Percentiles rank a stretch among this genome's conserved stretches.
phyloP scores from a whole-genome alignment of 2,329 filamentous ascomycete species.

The Fusarium udum region DNA sequence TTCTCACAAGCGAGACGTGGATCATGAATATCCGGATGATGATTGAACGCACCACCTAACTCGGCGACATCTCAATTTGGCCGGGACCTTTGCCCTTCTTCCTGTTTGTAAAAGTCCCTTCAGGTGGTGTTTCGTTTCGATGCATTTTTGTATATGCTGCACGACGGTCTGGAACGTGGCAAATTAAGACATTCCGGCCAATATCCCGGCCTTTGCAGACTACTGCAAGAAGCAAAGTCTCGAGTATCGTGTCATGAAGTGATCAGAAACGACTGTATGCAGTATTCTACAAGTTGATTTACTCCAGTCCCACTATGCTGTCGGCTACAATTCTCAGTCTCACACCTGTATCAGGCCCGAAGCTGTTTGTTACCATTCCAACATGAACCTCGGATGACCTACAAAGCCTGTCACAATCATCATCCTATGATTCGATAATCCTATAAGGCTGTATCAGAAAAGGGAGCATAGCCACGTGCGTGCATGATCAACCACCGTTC shows the following conservation, averaged over 20 bases:
- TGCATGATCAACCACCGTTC: neutral
- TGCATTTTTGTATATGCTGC: fast-evolving
- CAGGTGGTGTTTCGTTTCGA: fast-evolving
- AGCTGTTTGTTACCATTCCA: no score
- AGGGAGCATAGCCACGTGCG: neutral
- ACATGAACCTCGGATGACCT: fast-evolving
- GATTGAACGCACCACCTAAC: neutral
- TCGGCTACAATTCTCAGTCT: no score
- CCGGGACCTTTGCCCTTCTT: neutral
- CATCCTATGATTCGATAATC: neutral
- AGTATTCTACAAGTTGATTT: no score
- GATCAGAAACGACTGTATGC: no score
- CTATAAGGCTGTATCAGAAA: neutral
- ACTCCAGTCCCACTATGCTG: no score
- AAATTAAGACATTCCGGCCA: no score
- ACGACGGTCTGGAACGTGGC: neutral
- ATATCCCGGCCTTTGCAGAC: no score
- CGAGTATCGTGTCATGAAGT: no score
- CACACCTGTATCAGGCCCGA: no score
- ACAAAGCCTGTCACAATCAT: neutral
- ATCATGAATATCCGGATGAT: neutral
- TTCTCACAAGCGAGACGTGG: neutral
- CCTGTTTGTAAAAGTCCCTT: fast-evolving
- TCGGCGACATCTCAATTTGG: neutral
- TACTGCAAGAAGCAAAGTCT: no score